Evolutionary conservation across 441 rosid species (phyloP), one percentile per base, ranked within the genome.

Genomic region (Lepidium campestre): DNA sequence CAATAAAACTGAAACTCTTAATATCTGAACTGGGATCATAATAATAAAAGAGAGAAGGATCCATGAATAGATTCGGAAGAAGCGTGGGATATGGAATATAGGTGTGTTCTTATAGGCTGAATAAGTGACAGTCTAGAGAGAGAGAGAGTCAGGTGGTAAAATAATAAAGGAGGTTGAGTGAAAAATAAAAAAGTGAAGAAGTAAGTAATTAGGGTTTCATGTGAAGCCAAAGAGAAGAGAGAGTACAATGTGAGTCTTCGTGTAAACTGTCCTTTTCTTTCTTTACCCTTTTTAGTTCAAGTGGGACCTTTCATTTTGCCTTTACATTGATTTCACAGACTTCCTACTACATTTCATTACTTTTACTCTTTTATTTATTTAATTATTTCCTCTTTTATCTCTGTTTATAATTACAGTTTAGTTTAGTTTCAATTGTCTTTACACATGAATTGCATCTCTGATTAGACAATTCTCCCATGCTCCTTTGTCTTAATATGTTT

Each of bases 241-340:
- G 55, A 41, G 71, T 58, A 65, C 71, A 72, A 62, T 72, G 20
- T 34, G 40, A 41, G 49, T 65, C 76, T 72, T 72, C 76, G 76
- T 72, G 76, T 72, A 58, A 72, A 58, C 76, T 72, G 76, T 72
- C 76, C 61, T 72, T 72, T 36, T 72, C 71, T 57, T 41, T 41
- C 37, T 71, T 56, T 65, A 18, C 64, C 7, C 2, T 27, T 27
- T 27, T 27, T 27, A 23, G n/a, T n/a, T n/a, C n/a, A n/a, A n/a
- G n/a, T n/a, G 70, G 75, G 75, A 63, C 75, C 65, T 63, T 49
- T 70, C 13, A n/a, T 62, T 29, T 53, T 37, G 41, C 36, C 37
- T 23, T 52, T 34, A 55, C 75, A 62, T 70, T 70, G 69, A 62
- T 62, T 60, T 39, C 39, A 40, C 18, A 7, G 54, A 40, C 39